Evolutionary conservation across 2,329 filamentous ascomycete genomes (phyloP), one percentile per base, ranked within the genome.

Genomic region (Alternaria metachromatica): DNA sequence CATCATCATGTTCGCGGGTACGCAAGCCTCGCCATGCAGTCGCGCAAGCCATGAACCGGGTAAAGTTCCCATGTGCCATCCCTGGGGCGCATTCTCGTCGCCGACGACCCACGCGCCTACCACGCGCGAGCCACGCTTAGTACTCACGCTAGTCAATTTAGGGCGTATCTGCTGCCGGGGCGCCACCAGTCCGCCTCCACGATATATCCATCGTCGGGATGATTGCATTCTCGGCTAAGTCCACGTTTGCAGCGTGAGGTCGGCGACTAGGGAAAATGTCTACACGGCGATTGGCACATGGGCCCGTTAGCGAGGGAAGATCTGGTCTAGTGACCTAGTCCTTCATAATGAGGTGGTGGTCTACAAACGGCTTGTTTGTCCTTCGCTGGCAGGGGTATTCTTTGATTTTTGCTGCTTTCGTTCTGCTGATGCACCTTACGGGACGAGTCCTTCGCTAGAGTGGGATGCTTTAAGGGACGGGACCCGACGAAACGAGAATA

Each of bases 221-320:
- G 48, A 53, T 51, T 28, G 48, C 49, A 41, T 33, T 33, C 15
- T 58, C 63, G 70, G 67, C 50, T 66, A 60, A 67, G 61, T 53
- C 60, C 62, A 49, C 51, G 30, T 65, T 58, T 50, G 30, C 20
- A 53, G 23, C 25, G 54, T 65, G 37, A 64, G 58, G 66, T 74
- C 72, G 72, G 58, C 72, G 72, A 74, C 65, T 63, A 57, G 48
- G 37, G 37, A 43, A 50, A 50, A 43, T 59, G 21, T 33, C 37
- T 49, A 54, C 55, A 20, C 15, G 62, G 41, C 59, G 56, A 72
- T 69, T 69, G 69, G 70, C 26, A 43, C 41, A 26, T 23, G 23
- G 5, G 30, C 49, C 4, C 28, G 33, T 54, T 62, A 57, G 58
- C 55, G 58, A 66, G 53, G 60, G 64, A 37, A 55, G 63, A 61